Conservation (phyloP, 2,329 filamentous ascomycete genomes). For the Cercospora sesami region DNA sequence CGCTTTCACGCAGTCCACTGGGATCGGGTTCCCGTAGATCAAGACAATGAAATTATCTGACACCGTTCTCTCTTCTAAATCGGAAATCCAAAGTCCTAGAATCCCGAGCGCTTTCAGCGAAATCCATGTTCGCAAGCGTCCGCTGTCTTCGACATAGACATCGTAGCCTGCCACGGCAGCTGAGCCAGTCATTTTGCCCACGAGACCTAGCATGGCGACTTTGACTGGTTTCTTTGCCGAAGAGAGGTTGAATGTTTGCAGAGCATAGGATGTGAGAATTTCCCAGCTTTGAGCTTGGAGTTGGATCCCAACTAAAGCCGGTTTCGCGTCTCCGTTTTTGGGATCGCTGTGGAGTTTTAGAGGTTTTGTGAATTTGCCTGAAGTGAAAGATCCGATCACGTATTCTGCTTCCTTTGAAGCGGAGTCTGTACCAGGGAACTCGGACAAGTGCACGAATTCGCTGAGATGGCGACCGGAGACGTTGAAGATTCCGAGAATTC, state of each 20-base stretch:
- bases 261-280: slow-evolving; percentile 66
- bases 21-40: slow-evolving; percentile 70
- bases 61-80: slow-evolving; percentile 55
- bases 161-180: slow-evolving; percentile 70
- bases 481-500: slow-evolving; percentile 85
- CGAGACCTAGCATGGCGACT: slow-evolving; percentile 71
- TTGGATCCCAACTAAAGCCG: slow-evolving; percentile 56
- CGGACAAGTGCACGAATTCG: slow-evolving; percentile 68
- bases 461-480: slow-evolving; percentile 62
- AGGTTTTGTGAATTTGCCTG: slow-evolving; percentile 60
- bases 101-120: slow-evolving; percentile 77
- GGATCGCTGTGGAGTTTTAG: slow-evolving; percentile 40
- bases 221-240: slow-evolving; percentile 44
- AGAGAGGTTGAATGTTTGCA: slow-evolving; percentile 54
- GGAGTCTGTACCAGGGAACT: slow-evolving; percentile 69
- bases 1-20: slow-evolving; percentile 60
- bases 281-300: slow-evolving; percentile 59
- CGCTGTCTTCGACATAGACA: slow-evolving; percentile 59
- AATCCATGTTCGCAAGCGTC: slow-evolving; percentile 64
- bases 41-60: slow-evolving; percentile 46
- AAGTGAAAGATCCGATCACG: slow-evolving; percentile 70
- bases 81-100: slow-evolving; percentile 76
- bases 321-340: slow-evolving; percentile 32
- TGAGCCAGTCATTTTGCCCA: slow-evolving; percentile 87
- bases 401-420: slow-evolving; percentile 55